Evolutionary conservation across 345 rosid species (phyloP).

Genomic region (Camelina sativa): DNA sequence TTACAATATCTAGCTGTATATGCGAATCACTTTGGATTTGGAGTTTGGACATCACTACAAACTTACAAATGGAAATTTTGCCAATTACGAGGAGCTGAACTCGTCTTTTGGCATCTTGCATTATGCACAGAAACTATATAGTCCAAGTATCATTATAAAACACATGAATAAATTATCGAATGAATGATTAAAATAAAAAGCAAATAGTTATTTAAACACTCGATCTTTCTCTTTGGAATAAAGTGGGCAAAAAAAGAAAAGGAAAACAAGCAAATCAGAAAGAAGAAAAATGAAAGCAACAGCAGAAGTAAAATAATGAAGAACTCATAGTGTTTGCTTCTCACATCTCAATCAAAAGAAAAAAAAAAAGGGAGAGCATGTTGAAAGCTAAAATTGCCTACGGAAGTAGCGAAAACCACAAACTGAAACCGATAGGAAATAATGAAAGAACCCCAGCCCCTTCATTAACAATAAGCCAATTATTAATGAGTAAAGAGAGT

Average conservation of each 20-base stretch:
- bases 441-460: neutral
- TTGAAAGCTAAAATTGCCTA: conserved; percentile 18
- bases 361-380: neutral
- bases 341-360: conserved; percentile 17
- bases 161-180: neutral
- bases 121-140: conserved; percentile 15
- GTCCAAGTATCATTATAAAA: neutral
- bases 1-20: neutral
- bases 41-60: conserved; percentile 11
- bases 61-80: neutral
- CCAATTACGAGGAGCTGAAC: conserved; percentile 11
- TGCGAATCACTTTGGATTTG: neutral
- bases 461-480: neutral
- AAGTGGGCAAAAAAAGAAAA: conserved; percentile 27
- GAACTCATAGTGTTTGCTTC: conserved; percentile 13
- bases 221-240: conserved; percentile 39
- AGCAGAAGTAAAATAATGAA: conserved; percentile 16
- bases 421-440: neutral
- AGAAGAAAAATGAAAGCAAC: conserved; percentile 42
- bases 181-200: neutral
- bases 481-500: too few species aligned
- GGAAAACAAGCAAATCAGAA: conserved; percentile 27
- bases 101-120: conserved; percentile 8
- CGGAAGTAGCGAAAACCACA: neutral
- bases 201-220: neutral